Conservation (phyloP, 1,284 basidiomycete genomes). For the Ganoderma resinaceum region DNA sequence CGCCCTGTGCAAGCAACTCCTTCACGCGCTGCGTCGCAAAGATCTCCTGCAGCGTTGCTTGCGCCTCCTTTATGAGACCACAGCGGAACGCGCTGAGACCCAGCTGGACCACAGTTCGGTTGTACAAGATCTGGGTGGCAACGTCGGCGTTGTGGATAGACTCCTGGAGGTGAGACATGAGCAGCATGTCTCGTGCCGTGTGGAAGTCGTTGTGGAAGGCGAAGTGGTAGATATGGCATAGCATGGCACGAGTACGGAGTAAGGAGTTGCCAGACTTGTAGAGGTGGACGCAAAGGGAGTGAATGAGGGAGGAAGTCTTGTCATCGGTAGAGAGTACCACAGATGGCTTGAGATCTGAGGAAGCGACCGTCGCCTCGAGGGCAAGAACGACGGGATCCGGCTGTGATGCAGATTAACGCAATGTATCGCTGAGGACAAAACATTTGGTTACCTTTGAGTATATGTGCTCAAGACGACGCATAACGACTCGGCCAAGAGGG, state of each 20-base stretch:
- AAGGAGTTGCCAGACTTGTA: conserved; percentile 94
- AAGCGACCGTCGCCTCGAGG: conserved; percentile 75
- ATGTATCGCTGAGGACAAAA: conserved; percentile 10
- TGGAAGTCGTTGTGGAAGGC: conserved; percentile 97
- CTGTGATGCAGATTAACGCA: conserved; percentile 48
- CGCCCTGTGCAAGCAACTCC: conserved; percentile 96
- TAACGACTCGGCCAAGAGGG: conserved; percentile 87
- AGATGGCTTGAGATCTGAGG: conserved; percentile 63
- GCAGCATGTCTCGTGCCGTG: conserved; percentile 96
- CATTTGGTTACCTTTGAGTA: conserved; percentile 85
- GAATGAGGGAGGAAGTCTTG: conserved; percentile 80
- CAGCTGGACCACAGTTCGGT: conserved; percentile 96
- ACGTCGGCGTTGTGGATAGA: conserved; percentile 96
- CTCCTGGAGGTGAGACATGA: conserved; percentile 99
- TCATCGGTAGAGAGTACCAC: conserved; percentile 62
- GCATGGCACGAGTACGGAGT: conserved; percentile 94
- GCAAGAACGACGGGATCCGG: conserved; percentile 94
- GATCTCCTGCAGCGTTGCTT: conserved; percentile 93
- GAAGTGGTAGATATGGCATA: conserved; percentile 97
- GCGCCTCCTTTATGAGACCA: conserved; percentile 94
- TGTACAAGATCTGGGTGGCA: conserved; percentile 97
- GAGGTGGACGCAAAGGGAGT: conserved; percentile 89
- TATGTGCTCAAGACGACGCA: conserved; percentile 97
- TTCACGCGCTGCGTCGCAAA: conserved; percentile 96
- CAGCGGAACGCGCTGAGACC: conserved; percentile 97